phyloP scores from a whole-genome alignment of 2,329 filamentous ascomycete species.

The Cercospora sp. region DNA sequence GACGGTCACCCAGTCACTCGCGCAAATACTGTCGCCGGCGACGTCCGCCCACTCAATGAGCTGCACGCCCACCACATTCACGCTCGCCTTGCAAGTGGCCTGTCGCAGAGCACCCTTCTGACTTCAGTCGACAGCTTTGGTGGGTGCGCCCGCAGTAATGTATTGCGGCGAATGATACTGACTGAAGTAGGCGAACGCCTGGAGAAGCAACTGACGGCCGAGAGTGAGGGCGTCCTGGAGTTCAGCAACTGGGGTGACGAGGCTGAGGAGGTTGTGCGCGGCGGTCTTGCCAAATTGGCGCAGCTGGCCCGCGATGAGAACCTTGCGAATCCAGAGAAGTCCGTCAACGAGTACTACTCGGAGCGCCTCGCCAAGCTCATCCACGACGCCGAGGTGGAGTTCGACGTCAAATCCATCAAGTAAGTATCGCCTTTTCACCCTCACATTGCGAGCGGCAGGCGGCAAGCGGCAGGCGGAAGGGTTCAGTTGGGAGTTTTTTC shows the following conservation, averaged over 20 bases:
- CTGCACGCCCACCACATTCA: conserved; percentile 8
- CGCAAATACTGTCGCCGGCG: conserved; percentile 21
- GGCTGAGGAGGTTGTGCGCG: conserved; percentile 36
- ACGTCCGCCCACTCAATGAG: conserved; percentile 9
- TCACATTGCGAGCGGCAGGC: neutral
- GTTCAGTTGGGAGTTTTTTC: neutral
- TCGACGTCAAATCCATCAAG: conserved; percentile 28
- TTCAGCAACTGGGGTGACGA: conserved; percentile 36
- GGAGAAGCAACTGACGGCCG: neutral
- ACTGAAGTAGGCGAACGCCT: conserved; percentile 10
- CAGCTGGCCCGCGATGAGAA: conserved; percentile 39
- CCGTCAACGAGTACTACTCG: conserved; percentile 36
- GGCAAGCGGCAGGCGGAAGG: neutral
- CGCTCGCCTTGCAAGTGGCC: conserved; percentile 1
- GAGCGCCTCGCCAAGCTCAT: conserved; percentile 33
- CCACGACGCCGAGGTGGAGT: conserved; percentile 29
- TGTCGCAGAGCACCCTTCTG: neutral
- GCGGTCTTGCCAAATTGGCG: conserved; percentile 35
- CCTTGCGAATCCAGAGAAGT: conserved; percentile 30
- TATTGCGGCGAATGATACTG: neutral
- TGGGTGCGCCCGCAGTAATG: neutral
- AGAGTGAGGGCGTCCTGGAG: conserved; percentile 28
- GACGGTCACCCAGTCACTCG: conserved; percentile 20
- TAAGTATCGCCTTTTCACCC: neutral
- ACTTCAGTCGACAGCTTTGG: neutral